Base-by-base conservation (phyloP, 257 asterid species). In the Solanum gracilifrons region DNA sequence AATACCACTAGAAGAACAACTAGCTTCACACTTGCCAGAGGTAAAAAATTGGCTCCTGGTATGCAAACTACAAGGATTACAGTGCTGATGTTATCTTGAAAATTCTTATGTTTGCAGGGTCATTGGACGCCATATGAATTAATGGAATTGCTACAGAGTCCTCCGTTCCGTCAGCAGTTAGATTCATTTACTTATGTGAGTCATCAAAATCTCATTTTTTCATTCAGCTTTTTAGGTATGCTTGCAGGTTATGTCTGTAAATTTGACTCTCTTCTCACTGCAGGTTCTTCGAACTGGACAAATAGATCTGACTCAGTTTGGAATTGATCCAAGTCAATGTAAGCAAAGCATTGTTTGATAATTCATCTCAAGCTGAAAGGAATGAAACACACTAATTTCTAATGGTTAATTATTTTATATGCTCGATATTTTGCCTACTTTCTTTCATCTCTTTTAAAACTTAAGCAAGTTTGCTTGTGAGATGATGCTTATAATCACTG, bases 261-360 rank as follows among this genome's bases (percentile, higher is more conserved):
- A 83, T 87, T 85, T 85, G 32, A 46, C n/a, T 69, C 64, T 84
- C 87, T 83, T 85, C 23, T 88, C 72, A 37, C 51, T 87, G n/a
- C 89, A 96, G 99, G 98, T 95, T 68, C 93, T 96, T 90, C 97
- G 98, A 87, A 95, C 98, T 27, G 98, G 99, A 72, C 99, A 96
- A 87, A 92, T 96, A 86, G 98, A 96, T 90, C 91, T 95, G 87
- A 83, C 95, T 87, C 99, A 95, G 89, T 96, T 96, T 87, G 99
- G 99, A 86, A 95, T 96, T 37, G 98, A 96, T 90, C 98, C 98
- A 33, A 93, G 92, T 89, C 92, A 94, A 88, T 95, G 99, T 94
- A 94, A 94, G 98, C 84, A 82, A 48, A 48, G 7, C 31, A 82
- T 18, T 29, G 20, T 3, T n/a, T 10, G 66, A 48, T 82, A 18